phyloP scores from a whole-genome alignment of 257 asterid genomes.

The Anisodus tanguticus region DNA sequence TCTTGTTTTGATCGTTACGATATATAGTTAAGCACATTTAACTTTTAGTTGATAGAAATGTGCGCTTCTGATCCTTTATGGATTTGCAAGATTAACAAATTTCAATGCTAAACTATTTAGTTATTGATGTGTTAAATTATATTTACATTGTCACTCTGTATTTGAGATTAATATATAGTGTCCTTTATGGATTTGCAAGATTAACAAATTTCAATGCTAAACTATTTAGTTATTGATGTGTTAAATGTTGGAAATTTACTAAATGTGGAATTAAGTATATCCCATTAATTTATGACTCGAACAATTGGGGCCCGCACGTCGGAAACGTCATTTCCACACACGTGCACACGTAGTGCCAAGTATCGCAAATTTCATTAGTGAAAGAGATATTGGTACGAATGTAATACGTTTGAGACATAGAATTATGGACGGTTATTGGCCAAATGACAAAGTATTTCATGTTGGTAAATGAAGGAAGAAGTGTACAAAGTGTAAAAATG shows the following conservation, averaged over 20 bases:
- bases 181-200: background rate
- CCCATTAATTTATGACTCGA: no score
- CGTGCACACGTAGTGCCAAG: no score
- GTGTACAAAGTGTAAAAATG: no score
- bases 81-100: background rate
- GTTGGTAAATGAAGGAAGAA: no score
- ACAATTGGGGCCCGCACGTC: no score
- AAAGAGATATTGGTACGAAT: no score
- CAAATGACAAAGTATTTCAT: no score
- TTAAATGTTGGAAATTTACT: background rate
- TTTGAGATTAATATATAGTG: background rate
- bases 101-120: slow-evolving; percentile 3
- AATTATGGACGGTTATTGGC: no score
- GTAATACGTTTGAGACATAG: no score
- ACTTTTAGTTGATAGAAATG: background rate
- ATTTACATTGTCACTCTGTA: background rate
- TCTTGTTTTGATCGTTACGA: slow-evolving; percentile 6
- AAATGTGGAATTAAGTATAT: no score
- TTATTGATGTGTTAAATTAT: background rate
- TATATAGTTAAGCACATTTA: slow-evolving; percentile 19
- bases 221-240: slow-evolving; percentile 3
- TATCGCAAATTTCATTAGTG: no score
- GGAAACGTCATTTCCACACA: no score
- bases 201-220: slow-evolving; percentile 16
- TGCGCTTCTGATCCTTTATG: slow-evolving; percentile 24